Percentiles rank a stretch among this genome's conserved stretches.
Evolutionary conservation across 192 early-diverging fungal species (phyloP).

Genomic region (Backusella circina): DNA sequence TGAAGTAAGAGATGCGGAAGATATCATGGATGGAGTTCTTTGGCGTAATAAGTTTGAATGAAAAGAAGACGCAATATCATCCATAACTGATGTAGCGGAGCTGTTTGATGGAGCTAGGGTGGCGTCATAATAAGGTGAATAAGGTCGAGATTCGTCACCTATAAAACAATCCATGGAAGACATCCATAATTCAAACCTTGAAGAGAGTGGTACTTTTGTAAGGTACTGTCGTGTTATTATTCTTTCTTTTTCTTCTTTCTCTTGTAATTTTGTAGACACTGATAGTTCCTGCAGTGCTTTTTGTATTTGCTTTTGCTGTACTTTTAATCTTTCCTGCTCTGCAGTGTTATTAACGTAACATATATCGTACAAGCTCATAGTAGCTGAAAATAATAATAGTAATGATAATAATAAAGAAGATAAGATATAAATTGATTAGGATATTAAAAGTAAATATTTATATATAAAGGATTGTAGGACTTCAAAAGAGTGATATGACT

Average conservation of each 20-base stretch:
- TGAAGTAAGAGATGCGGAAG: neutral
- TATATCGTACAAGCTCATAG: conserved; percentile 12
- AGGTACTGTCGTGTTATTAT: neutral
- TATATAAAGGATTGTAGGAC: neutral
- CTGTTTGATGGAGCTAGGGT: neutral
- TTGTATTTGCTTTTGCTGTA: conserved; percentile 5
- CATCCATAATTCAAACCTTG: neutral
- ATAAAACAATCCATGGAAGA: neutral
- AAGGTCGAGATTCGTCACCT: neutral
- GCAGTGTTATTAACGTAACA: neutral
- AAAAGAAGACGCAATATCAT: neutral
- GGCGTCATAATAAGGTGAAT: conserved; percentile 4
- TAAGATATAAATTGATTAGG: neutral
- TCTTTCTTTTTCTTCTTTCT: neutral
- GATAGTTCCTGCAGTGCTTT: neutral
- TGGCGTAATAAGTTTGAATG: neutral
- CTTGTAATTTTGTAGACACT: neutral
- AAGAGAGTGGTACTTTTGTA: neutral
- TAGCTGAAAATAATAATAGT: neutral
- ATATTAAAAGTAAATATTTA: neutral
- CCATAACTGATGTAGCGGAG: neutral
- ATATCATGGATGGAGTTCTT: neutral
- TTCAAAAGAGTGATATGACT: neutral
- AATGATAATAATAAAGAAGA: neutral
- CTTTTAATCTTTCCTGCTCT: conserved; percentile 3